Conservation (phyloP, 2,329 filamentous ascomycete genomes). For the Claviceps cyperi region DNA sequence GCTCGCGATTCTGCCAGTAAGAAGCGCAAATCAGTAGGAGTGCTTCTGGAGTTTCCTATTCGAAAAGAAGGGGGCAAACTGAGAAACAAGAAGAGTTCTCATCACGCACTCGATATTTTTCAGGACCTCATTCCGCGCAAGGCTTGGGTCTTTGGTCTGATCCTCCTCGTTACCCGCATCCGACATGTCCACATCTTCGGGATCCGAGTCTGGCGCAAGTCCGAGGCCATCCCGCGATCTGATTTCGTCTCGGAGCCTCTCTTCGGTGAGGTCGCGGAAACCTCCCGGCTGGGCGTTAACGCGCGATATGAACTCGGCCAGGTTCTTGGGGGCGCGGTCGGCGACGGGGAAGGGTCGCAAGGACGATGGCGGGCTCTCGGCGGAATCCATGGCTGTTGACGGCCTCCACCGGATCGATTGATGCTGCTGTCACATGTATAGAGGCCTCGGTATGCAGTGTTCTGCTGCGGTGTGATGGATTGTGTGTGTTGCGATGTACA, state of each 20-base stretch:
- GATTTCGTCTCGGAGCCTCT: constrained; percentile 56
- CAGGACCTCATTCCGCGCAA: constrained; percentile 44
- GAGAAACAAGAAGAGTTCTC: neutral
- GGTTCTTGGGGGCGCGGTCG: constrained; percentile 41
- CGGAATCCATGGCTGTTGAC: constrained; percentile 15
- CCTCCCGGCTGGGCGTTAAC: constrained; percentile 66
- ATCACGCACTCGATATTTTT: constrained; percentile 40
- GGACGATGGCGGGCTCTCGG: constrained; percentile 21
- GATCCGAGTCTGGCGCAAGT: constrained; percentile 24
- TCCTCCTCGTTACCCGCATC: constrained; percentile 32
- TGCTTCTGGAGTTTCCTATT: neutral
- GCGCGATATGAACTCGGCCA: constrained; percentile 65
- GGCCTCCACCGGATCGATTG: neutral
- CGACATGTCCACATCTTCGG: constrained; percentile 30
- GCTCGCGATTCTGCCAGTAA: constrained; percentile 17
- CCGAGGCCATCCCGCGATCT: constrained; percentile 25
- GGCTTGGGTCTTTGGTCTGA: constrained; percentile 29
- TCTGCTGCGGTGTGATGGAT: no score
- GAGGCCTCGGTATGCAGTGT: no score
- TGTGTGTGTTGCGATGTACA: no score
- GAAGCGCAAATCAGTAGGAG: neutral
- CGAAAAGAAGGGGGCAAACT: neutral
- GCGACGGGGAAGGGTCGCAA: constrained; percentile 32
- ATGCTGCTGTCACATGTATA: neutral
- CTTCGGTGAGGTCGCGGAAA: constrained; percentile 67